Percentiles rank a stretch among this genome's conserved stretches.
These are phyloP conservation scores for Penicillium sp. DNA, from an alignment of 2,329 filamentous ascomycete species.

Conservation along the genomic window DNA sequence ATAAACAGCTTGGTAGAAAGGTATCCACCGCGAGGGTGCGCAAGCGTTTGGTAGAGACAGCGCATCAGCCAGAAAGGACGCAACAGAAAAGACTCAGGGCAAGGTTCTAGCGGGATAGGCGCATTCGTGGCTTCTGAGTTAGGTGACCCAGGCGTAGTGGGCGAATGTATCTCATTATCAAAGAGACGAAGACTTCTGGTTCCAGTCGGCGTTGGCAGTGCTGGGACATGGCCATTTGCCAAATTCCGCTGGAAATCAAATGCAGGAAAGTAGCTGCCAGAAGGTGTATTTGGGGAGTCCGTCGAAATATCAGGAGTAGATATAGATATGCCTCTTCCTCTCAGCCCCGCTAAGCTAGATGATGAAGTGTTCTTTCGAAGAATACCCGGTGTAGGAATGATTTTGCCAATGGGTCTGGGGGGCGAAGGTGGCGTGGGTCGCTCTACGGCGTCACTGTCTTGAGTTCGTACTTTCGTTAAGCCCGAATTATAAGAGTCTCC, in stretches of 20 bases:
- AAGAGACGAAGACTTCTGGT: constrained; percentile 75
- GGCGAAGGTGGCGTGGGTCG: constrained; percentile 32
- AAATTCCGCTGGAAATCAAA: constrained; percentile 43
- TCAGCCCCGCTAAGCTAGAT: constrained; percentile 66
- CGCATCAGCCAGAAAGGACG: constrained; percentile 98
- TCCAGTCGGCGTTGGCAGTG: constrained; percentile 64
- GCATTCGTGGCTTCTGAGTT: constrained; percentile 60
- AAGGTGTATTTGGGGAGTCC: constrained; percentile 68
- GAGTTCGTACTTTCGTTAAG: constrained; percentile 42
- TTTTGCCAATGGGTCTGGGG: constrained; percentile 33
- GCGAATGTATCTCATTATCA: constrained; percentile 73
- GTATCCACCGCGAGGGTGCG: constrained; percentile 87
- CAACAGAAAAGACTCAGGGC: constrained; percentile 82
- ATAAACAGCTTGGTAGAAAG: constrained; percentile 88
- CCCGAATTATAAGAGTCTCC: constrained; percentile 40
- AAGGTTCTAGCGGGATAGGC: constrained; percentile 80
- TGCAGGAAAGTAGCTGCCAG: constrained; percentile 62
- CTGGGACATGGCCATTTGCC: constrained; percentile 53
- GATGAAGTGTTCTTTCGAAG: constrained; percentile 68
- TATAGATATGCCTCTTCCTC: constrained; percentile 68
- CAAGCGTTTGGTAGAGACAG: constrained; percentile 85
- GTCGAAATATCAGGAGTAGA: constrained; percentile 60
- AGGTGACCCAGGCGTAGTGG: constrained; percentile 60
- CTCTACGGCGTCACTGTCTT: constrained; percentile 38
- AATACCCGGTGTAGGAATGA: constrained; percentile 37